A percentile compares a stretch with the other conserved stretches of the same genome.
Evolutionary conservation across 768 basidiomycete species (phyloP).

Genomic region (Lactarius evosmus): DNA sequence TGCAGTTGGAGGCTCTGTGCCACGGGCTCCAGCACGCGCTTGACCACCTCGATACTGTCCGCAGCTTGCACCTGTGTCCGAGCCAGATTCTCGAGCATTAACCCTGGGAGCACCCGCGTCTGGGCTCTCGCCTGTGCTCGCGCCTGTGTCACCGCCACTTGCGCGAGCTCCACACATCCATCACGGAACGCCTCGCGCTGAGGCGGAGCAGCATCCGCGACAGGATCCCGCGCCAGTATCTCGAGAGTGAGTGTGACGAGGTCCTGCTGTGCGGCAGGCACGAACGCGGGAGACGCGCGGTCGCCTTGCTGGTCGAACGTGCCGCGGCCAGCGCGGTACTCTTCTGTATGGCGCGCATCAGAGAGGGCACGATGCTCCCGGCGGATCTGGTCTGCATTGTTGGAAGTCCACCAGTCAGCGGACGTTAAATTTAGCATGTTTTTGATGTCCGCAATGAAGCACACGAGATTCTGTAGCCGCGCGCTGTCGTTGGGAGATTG

Average conservation of each 20-base stretch:
- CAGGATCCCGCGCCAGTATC: not conserved
- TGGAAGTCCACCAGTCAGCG: not conserved
- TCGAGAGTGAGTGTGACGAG: not conserved
- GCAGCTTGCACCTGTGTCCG: not conserved
- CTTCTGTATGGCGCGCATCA: not conserved
- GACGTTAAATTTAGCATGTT: rapidly evolving
- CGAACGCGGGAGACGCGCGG: not conserved
- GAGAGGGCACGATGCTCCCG: not conserved
- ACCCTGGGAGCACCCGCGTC: not conserved
- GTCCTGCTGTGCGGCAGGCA: not conserved
- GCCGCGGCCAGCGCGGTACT: not conserved
- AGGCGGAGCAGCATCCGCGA: not conserved
- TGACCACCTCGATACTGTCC: not conserved
- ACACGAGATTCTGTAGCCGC: not conserved
- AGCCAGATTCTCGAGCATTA: not conserved
- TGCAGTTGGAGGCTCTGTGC: not conserved
- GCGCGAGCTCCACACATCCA: not conserved
- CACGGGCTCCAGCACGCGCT: not conserved
- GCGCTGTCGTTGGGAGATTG: not conserved
- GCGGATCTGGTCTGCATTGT: not conserved
- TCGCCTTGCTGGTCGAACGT: not conserved
- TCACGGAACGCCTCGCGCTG: not conserved
- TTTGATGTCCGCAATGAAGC: not conserved
- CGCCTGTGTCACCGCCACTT: not conserved
- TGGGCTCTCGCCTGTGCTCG: not conserved